A percentile compares a stretch with the other conserved stretches of the same genome.
Evolutionary conservation across 2,329 filamentous ascomycete genomes (phyloP).

Genomic region (Mariannaea elegans): DNA sequence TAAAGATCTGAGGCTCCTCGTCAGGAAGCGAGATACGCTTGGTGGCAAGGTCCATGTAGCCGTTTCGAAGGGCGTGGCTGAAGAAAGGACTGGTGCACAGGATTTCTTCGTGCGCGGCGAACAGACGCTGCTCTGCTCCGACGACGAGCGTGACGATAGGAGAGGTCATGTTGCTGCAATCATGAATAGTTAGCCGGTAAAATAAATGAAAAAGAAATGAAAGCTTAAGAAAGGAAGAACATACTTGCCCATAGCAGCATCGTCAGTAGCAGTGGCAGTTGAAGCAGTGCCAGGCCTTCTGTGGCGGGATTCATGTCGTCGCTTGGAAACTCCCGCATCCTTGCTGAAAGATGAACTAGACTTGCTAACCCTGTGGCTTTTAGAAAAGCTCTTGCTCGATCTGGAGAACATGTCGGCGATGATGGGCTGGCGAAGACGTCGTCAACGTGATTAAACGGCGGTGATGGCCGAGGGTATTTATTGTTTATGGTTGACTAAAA

Average conservation of each 20-base stretch:
- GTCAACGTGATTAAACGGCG: slow-evolving; percentile 25
- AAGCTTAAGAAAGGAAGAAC: slow-evolving; percentile 25
- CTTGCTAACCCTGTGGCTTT: slow-evolving; percentile 59
- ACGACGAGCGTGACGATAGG: slow-evolving; percentile 83
- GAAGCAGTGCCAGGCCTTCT: slow-evolving; percentile 60
- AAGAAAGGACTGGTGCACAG: slow-evolving; percentile 84
- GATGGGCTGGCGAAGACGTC: not conserved
- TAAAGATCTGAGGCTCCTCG: slow-evolving; percentile 91
- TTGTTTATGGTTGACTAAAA: slow-evolving; percentile 18
- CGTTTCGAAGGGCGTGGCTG: slow-evolving; percentile 47
- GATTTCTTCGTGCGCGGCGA: slow-evolving; percentile 90
- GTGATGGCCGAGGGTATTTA: slow-evolving; percentile 6
- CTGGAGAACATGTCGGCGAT: slow-evolving; percentile 55
- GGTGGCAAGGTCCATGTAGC: slow-evolving; percentile 46
- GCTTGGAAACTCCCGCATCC: slow-evolving; percentile 62
- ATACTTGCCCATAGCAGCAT: slow-evolving; percentile 56
- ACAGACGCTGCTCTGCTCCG: slow-evolving; percentile 84
- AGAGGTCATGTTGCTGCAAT: slow-evolving; percentile 64
- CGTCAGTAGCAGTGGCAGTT: slow-evolving; percentile 48
- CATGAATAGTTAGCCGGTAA: not conserved
- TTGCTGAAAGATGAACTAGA: slow-evolving; percentile 65
- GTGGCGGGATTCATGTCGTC: slow-evolving; percentile 59
- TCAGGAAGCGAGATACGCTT: slow-evolving; percentile 84
- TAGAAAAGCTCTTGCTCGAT: slow-evolving; percentile 62
- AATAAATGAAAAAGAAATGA: slow-evolving; percentile 7